Percentiles rank a stretch among this genome's conserved stretches.
phyloP scores from a whole-genome alignment of 2,329 filamentous ascomycete species.

The Apiospora malaysiana region DNA sequence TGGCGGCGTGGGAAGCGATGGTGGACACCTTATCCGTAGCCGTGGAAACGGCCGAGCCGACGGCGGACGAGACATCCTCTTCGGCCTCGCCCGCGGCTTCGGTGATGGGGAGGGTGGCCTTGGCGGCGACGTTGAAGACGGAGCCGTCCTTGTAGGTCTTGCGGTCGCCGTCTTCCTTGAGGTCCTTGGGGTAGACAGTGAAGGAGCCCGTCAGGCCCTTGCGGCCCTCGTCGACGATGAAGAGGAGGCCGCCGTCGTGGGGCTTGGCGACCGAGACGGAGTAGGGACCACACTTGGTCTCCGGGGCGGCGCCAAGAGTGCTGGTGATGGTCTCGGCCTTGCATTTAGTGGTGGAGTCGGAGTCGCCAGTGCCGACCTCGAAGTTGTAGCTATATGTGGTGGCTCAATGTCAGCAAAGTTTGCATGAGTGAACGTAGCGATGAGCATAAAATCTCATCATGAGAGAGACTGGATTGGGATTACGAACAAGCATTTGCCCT shows the following conservation, averaged over 20 bases:
- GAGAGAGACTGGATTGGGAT: not conserved
- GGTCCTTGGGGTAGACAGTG: not conserved
- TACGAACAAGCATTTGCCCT: constrained; percentile 15
- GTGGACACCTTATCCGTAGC: not conserved
- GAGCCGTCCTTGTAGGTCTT: not conserved
- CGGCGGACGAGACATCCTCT: not conserved
- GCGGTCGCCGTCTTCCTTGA: not conserved
- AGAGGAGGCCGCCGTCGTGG: constrained; percentile 23
- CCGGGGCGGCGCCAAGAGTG: constrained; percentile 25
- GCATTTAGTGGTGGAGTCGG: not conserved
- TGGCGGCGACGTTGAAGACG: constrained; percentile 4
- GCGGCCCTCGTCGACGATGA: not conserved
- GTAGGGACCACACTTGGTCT: constrained; percentile 28
- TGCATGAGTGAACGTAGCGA: not conserved
- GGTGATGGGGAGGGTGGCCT: not conserved
- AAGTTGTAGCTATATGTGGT: not conserved
- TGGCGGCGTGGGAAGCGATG: not conserved
- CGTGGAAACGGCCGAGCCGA: not conserved
- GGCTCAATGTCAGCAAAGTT: not conserved
- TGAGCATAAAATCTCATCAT: not conserved
- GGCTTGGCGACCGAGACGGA: constrained; percentile 24
- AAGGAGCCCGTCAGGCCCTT: constrained; percentile 1
- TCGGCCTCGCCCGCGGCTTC: not conserved
- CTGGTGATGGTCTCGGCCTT: constrained; percentile 20
- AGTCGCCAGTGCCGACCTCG: not conserved